Evolutionary conservation across 1,139 yeast genomes (phyloP).

Genomic region (Yamadazyma trypodendri): DNA sequence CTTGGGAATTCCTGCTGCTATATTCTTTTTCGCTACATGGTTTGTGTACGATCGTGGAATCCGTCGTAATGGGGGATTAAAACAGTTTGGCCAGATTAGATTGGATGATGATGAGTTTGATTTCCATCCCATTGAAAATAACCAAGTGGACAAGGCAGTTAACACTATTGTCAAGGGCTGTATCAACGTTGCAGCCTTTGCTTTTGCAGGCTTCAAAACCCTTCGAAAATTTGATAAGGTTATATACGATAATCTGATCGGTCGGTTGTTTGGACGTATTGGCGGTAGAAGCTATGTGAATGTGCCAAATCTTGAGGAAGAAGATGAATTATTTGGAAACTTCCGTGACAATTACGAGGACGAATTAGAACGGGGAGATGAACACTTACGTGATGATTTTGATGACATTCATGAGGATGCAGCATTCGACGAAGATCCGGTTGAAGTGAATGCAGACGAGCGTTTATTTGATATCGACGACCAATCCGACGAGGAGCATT

Average conservation of each 20-base stretch:
- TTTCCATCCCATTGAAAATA: slow-evolving; percentile 63
- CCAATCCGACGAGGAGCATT: slow-evolving; percentile 28
- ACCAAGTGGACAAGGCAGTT: slow-evolving; percentile 60
- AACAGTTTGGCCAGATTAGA: slow-evolving; percentile 82
- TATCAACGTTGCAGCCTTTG: slow-evolving; percentile 49
- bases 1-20: slow-evolving; percentile 55
- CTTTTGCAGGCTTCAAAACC: slow-evolving; percentile 41
- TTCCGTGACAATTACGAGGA: slow-evolving; percentile 50
- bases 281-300: slow-evolving; percentile 44
- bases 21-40: slow-evolving; percentile 60
- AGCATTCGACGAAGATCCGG: slow-evolving; percentile 14
- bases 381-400: slow-evolving; percentile 14
- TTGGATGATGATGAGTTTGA: slow-evolving; percentile 62
- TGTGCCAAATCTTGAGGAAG: slow-evolving; percentile 47
- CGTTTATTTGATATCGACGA: slow-evolving; percentile 41
- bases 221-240: slow-evolving; percentile 34
- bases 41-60: slow-evolving; percentile 81
- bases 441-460: slow-evolving; percentile 25
- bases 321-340: slow-evolving; percentile 50
- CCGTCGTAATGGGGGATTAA: slow-evolving; percentile 76
- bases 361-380: slow-evolving; percentile 38
- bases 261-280: slow-evolving; percentile 38
- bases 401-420: slow-evolving; percentile 14
- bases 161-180: slow-evolving; percentile 63
- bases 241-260: slow-evolving; percentile 34